A percentile compares a stretch with the other conserved stretches of the same genome.
These are phyloP conservation scores for Penicillium soppii DNA, from an alignment of 495 filamentous ascomycete genomes.

Conservation along the genomic window DNA sequence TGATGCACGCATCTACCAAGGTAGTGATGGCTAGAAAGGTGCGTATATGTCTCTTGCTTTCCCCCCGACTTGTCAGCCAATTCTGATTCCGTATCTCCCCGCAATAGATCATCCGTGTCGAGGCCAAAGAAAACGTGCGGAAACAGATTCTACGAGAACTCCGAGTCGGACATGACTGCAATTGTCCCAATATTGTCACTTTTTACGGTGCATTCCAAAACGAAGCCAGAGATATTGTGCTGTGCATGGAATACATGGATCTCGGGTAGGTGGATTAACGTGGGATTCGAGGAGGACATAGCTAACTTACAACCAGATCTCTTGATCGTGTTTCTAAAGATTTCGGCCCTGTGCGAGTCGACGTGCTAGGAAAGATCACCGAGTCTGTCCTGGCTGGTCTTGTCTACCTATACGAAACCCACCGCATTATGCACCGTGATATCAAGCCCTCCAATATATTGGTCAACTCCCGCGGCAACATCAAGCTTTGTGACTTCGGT, in stretches of 20 bases:
- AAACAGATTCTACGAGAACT: slow-evolving; percentile 95
- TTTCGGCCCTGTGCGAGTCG: slow-evolving; percentile 94
- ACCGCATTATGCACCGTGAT: slow-evolving; percentile 97
- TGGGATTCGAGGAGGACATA: slow-evolving; percentile 1
- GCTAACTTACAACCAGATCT: slow-evolving; percentile 57
- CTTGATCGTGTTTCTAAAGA: slow-evolving; percentile 90
- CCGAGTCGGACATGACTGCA: slow-evolving; percentile 97
- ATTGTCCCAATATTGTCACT: slow-evolving; percentile 91
- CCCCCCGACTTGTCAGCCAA: not conserved
- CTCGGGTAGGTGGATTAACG: slow-evolving; percentile 70
- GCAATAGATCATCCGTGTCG: slow-evolving; percentile 88
- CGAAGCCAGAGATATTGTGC: slow-evolving; percentile 90
- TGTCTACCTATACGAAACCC: slow-evolving; percentile 88
- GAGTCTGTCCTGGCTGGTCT: slow-evolving; percentile 94
- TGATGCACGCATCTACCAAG: slow-evolving; percentile 90
- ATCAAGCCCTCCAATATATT: slow-evolving; percentile 98
- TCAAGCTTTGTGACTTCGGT: slow-evolving; percentile 98
- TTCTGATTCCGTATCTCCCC: slow-evolving; percentile 8
- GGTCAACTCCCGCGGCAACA: slow-evolving; percentile 88
- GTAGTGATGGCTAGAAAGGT: slow-evolving; percentile 98
- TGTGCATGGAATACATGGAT: slow-evolving; percentile 99
- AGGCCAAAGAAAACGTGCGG: slow-evolving; percentile 93
- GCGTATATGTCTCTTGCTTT: slow-evolving; percentile 14
- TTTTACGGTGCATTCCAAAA: slow-evolving; percentile 98
- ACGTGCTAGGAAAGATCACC: slow-evolving; percentile 97